Conservation (phyloP, 306 rosid genomes). For the Quercus cerris region DNA sequence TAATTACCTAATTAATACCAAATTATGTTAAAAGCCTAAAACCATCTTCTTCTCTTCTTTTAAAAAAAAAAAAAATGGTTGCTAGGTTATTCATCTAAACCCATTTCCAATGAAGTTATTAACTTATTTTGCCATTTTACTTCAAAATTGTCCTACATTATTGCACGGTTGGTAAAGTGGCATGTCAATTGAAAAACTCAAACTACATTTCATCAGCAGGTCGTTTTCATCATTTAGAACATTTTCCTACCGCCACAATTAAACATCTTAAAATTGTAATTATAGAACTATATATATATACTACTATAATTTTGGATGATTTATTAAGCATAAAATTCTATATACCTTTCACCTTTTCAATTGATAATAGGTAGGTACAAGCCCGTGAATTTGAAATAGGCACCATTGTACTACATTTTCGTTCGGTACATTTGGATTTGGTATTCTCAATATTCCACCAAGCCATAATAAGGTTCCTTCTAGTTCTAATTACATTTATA, state of each 20-base stretch:
- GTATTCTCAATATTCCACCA: background rate
- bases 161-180: conserved; percentile 48
- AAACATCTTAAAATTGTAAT: too few species aligned
- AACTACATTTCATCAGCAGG: conserved; percentile 8
- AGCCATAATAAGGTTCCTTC: background rate
- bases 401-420: background rate
- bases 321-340: background rate
- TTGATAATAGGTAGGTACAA: background rate
- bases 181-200: conserved; percentile 28
- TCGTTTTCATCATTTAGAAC: background rate
- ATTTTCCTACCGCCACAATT: background rate
- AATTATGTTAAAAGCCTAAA: conserved; percentile 32
- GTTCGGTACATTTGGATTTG: background rate
- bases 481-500: background rate
- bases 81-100: background rate
- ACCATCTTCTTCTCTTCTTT: background rate
- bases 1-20: background rate
- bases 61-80: background rate
- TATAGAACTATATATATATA: too few species aligned
- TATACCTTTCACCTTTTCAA: background rate
- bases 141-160: conserved; percentile 24
- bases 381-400: background rate
- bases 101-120: conserved; percentile 13
- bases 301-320: too few species aligned
- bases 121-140: conserved; percentile 28